Evolutionary conservation across 2,329 filamentous ascomycete genomes (phyloP).

Genomic region (Aspergillus sp.): DNA sequence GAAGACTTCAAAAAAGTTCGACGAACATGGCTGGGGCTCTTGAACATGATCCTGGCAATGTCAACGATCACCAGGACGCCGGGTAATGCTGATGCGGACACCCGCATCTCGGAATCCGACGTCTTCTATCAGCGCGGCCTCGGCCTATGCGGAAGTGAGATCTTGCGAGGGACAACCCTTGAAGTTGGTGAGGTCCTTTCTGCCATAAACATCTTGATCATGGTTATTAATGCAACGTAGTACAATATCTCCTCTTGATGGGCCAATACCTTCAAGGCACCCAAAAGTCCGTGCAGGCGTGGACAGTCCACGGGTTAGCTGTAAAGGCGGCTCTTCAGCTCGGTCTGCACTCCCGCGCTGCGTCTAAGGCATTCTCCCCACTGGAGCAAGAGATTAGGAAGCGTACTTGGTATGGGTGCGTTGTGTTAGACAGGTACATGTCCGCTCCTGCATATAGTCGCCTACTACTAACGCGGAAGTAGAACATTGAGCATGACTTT

Average conservation of each 20-base stretch:
- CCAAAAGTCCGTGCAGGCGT: constrained; percentile 53
- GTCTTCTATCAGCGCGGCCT: constrained; percentile 22
- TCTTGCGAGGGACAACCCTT: constrained; percentile 19
- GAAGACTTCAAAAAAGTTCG: constrained; percentile 23
- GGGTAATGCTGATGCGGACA: constrained; percentile 3
- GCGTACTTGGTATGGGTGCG: constrained; percentile 52
- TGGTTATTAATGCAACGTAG: constrained; percentile 20
- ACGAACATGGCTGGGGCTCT: constrained; percentile 30
- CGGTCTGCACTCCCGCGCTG: constrained; percentile 32
- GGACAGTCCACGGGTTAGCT: constrained; percentile 54
- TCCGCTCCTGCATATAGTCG: not conserved
- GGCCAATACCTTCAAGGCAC: constrained; percentile 56
- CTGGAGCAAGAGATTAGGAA: constrained; percentile 20
- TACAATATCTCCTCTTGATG: constrained; percentile 51
- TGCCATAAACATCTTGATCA: not conserved
- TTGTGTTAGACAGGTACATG: constrained; percentile 47
- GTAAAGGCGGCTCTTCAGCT: constrained; percentile 38
- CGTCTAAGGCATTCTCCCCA: not conserved
- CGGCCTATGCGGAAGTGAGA: constrained; percentile 20
- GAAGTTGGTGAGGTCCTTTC: constrained; percentile 22
- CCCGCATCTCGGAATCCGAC: constrained; percentile 10
- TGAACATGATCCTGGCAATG: constrained; percentile 33
- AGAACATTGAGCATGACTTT: constrained; percentile 54
- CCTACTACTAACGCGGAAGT: not conserved
- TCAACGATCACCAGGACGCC: constrained; percentile 17